phyloP scores from a whole-genome alignment of 1,139 yeast species.

The Spathaspora sp. region DNA sequence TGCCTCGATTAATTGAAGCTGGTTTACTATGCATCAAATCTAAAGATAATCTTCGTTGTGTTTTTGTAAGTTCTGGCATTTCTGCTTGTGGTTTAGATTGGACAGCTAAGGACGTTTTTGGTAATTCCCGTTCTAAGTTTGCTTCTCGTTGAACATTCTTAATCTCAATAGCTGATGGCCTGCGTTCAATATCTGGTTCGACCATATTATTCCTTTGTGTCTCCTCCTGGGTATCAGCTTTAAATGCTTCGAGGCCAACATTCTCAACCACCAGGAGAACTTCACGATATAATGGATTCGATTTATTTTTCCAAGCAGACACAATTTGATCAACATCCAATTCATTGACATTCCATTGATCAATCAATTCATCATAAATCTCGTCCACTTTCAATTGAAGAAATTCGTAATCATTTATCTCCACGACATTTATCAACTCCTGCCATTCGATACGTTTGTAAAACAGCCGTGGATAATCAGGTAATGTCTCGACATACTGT shows the following conservation, averaged over 20 bases:
- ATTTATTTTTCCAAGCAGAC: conserved; percentile 18
- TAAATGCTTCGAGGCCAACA: conserved; percentile 17
- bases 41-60: conserved; percentile 31
- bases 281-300: conserved; percentile 19
- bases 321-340: conserved; percentile 8
- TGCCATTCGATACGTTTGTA: conserved; percentile 21
- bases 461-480: conserved; percentile 16
- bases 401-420: conserved; percentile 19
- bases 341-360: conserved; percentile 7
- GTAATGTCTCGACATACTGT: neutral
- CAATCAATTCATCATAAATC: conserved; percentile 18
- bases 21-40: conserved; percentile 28
- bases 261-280: conserved; percentile 19
- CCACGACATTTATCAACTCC: conserved; percentile 14
- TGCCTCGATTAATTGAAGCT: conserved; percentile 12
- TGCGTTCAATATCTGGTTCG: neutral
- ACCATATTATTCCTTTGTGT: neutral
- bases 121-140: neutral
- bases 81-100: conserved; percentile 6
- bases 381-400: conserved; percentile 24
- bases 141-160: conserved; percentile 4
- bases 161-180: neutral
- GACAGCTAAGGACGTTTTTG: neutral
- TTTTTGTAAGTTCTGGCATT: conserved; percentile 23
- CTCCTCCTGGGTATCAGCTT: conserved; percentile 3